Evolutionary conservation across 2,329 filamentous ascomycete species (phyloP).

Genomic region (Leptographium galeiforme): DNA sequence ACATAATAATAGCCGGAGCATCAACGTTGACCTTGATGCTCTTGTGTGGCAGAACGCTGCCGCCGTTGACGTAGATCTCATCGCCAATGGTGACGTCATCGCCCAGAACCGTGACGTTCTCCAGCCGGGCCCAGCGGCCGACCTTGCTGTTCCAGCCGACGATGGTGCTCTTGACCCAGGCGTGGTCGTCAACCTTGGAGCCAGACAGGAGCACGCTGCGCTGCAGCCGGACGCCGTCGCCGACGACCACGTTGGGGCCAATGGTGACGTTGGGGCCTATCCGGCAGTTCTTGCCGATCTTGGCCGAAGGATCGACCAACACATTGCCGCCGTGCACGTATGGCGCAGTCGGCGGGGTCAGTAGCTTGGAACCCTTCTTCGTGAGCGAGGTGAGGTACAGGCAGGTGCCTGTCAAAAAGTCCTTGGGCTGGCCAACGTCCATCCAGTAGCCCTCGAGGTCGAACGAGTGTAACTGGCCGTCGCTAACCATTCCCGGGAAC

Average conservation of each 20-base stretch:
- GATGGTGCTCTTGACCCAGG: slow-evolving; percentile 97
- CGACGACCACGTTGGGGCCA: slow-evolving; percentile 80
- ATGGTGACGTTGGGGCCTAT: slow-evolving; percentile 97
- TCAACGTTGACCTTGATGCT: slow-evolving; percentile 98
- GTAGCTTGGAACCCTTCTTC: slow-evolving; percentile 78
- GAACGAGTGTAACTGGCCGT: slow-evolving; percentile 87
- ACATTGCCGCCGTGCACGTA: slow-evolving; percentile 92
- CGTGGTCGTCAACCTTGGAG: slow-evolving; percentile 95
- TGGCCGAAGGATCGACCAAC: slow-evolving; percentile 82
- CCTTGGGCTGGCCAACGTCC: slow-evolving; percentile 97
- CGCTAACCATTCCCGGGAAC: slow-evolving; percentile 84
- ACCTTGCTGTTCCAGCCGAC: slow-evolving; percentile 97
- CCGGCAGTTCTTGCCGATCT: slow-evolving; percentile 96
- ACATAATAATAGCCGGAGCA: slow-evolving; percentile 57
- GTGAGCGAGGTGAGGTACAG: slow-evolving; percentile 87
- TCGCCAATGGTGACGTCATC: slow-evolving; percentile 97
- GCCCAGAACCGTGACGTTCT: slow-evolving; percentile 95
- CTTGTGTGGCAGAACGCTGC: slow-evolving; percentile 92
- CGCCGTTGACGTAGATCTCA: slow-evolving; percentile 97
- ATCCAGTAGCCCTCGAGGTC: slow-evolving; percentile 98
- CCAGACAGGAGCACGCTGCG: slow-evolving; percentile 79
- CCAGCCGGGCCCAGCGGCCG: slow-evolving; percentile 86
- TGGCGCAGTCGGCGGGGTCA: slow-evolving; percentile 58
- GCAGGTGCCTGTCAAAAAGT: slow-evolving; percentile 92
- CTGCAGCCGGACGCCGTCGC: slow-evolving; percentile 87